Evolutionary conservation across 2,329 filamentous ascomycete genomes (phyloP).

Genomic region (Lecanosticta acicola): DNA sequence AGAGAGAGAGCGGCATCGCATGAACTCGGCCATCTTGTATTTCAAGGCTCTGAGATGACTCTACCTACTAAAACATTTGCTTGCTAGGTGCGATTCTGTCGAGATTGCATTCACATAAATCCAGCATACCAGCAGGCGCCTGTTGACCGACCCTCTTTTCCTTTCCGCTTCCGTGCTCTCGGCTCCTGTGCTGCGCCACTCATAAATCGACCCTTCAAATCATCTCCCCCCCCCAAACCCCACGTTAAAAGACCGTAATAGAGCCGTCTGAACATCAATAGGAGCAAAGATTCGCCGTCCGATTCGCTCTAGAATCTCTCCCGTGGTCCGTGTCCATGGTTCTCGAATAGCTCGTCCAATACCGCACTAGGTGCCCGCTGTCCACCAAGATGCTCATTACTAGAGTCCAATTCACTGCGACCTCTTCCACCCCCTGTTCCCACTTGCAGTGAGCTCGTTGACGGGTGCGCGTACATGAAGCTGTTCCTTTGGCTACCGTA

Average conservation of each 20-base stretch:
- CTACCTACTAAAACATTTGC: too few relatives aligned
- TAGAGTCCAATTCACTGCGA: conserved; percentile 19
- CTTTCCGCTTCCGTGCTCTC: too few relatives aligned
- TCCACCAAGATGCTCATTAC: conserved; percentile 54
- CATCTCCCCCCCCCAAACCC: neutral
- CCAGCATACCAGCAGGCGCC: too few relatives aligned
- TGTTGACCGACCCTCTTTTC: too few relatives aligned
- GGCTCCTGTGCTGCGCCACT: neutral
- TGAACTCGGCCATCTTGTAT: too few relatives aligned
- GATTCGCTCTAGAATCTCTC: conserved; percentile 17
- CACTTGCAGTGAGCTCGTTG: conserved; percentile 33
- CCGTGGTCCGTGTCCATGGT: conserved; percentile 47
- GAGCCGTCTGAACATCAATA: neutral
- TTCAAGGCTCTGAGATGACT: too few relatives aligned
- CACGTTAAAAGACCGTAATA: neutral
- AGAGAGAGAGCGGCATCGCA: too few relatives aligned
- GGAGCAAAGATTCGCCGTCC: too few relatives aligned
- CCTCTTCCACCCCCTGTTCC: conserved; percentile 17
- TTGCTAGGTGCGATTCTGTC: too few relatives aligned
- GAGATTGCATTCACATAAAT: too few relatives aligned
- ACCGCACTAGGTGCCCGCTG: conserved; percentile 80
- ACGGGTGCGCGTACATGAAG: conserved; percentile 28
- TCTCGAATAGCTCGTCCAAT: conserved; percentile 81
- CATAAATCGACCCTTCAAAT: neutral
- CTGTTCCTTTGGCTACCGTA: conserved; percentile 10